These are phyloP conservation scores for Medicago arabica DNA, from an alignment of 306 rosid species.

Conservation along the genomic window DNA sequence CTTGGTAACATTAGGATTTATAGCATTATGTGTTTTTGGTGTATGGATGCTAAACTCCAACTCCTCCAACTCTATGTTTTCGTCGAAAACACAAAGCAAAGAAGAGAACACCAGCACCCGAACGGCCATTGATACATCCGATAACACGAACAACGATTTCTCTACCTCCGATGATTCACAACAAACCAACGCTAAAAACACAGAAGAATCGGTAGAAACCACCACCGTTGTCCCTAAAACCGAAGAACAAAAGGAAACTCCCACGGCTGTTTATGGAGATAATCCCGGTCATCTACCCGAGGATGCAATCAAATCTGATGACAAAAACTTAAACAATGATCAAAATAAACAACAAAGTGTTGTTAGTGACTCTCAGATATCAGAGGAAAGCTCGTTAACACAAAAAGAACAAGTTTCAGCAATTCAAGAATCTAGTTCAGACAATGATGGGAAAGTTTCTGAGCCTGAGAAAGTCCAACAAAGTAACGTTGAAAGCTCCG, in stretches of 20 bases:
- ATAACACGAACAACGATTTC: conserved; percentile 23
- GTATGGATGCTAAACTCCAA: conserved; percentile 72
- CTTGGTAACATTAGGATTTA: conserved; percentile 54
- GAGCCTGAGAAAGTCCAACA: conserved; percentile 46
- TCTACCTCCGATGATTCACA: conserved; percentile 32
- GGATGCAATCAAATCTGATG: conserved; percentile 71
- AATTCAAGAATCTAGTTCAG: conserved; percentile 24
- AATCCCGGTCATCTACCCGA: conserved; percentile 80
- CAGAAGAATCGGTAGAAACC: conserved; percentile 3
- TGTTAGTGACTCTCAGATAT: conserved; percentile 44
- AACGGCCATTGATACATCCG: conserved; percentile 38
- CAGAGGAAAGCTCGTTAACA: conserved; percentile 57
- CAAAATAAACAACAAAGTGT: conserved; percentile 37
- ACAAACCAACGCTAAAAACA: conserved; percentile 9
- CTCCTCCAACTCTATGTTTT: conserved; percentile 47
- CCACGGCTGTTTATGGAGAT: conserved; percentile 54
- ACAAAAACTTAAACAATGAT: conserved; percentile 34
- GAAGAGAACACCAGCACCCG: conserved; percentile 42
- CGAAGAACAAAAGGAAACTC: conserved; percentile 8
- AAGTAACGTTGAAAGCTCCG: conserved; percentile 26
- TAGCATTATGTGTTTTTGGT: conserved; percentile 70
- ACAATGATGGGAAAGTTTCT: conserved; percentile 39
- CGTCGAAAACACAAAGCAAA: conserved; percentile 38
- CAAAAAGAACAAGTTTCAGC: conserved; percentile 42
- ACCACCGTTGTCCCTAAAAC: conserved; percentile 6